Conservation (phyloP, 176 grass and related monocot genomes). For the Musa schizocarpa region DNA sequence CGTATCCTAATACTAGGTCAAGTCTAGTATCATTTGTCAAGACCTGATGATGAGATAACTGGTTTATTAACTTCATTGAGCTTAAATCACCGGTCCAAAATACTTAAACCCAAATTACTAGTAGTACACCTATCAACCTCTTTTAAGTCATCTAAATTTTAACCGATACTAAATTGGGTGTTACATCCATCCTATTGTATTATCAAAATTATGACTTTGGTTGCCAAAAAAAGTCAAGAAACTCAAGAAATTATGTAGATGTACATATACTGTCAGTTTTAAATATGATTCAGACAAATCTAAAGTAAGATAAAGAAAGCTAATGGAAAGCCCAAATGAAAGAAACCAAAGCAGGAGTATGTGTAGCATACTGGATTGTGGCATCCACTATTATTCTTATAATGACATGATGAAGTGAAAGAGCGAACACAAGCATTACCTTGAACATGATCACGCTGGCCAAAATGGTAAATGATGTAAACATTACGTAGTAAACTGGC, state of each 20-base stretch:
- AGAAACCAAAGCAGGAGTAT: background rate
- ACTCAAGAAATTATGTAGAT: background rate
- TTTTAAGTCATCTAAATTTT: too few species aligned
- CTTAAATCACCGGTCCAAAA: too few species aligned
- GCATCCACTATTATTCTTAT: background rate
- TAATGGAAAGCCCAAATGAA: background rate
- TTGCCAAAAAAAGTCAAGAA: too few species aligned
- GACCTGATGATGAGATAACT: too few species aligned
- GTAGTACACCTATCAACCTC: too few species aligned
- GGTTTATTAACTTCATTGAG: too few species aligned
- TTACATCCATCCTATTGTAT: too few species aligned
- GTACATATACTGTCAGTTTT: background rate
- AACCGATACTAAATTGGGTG: too few species aligned
- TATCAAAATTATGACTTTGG: too few species aligned
- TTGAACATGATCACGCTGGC: slow-evolving; percentile 82
- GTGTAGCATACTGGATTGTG: background rate
- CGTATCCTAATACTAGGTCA: too few species aligned
- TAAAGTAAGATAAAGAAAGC: background rate
- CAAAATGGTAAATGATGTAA: slow-evolving; percentile 71
- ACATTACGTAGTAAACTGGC: slow-evolving; percentile 81
- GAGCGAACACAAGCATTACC: slow-evolving; percentile 22
- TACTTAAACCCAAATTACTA: too few species aligned
- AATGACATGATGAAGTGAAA: slow-evolving; percentile 1
- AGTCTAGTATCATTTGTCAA: too few species aligned
- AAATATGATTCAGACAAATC: background rate